Percentiles rank a stretch among this genome's conserved stretches.
These are phyloP conservation scores for Vanilla planifolia DNA, from an alignment of 106 monocot genomes.

Conservation along the genomic window DNA sequence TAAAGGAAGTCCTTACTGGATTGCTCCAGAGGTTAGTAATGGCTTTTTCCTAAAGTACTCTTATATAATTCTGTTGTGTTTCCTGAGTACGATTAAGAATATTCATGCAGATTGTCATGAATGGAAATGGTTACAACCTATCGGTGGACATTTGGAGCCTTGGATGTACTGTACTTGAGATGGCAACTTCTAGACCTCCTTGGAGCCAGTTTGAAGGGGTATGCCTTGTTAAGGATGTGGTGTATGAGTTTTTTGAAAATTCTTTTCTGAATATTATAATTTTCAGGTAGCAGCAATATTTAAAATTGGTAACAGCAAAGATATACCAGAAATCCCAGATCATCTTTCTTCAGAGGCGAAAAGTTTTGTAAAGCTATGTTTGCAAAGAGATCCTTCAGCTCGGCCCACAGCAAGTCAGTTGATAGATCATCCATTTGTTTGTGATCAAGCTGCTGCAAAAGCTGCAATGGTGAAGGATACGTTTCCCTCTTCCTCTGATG, in stretches of 20 bases:
- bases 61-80: background rate
- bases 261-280: background rate
- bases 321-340: slow-evolving; percentile 80
- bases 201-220: slow-evolving; percentile 86
- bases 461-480: slow-evolving; percentile 14
- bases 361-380: slow-evolving; percentile 57
- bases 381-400: slow-evolving; percentile 68
- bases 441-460: slow-evolving; percentile 33
- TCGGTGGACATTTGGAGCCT: slow-evolving; percentile 95
- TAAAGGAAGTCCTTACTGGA: slow-evolving; percentile 97
- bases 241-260: background rate
- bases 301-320: slow-evolving; percentile 91
- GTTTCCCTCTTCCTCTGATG: slow-evolving; percentile 28
- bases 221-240: background rate
- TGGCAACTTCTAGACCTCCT: slow-evolving; percentile 84
- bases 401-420: slow-evolving; percentile 60
- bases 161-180: slow-evolving; percentile 86
- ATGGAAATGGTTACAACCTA: slow-evolving; percentile 59
- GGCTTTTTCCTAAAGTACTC: background rate
- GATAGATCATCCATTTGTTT: slow-evolving; percentile 79
- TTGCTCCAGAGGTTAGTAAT: slow-evolving; percentile 79
- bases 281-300: slow-evolving; percentile 84
- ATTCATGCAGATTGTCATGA: slow-evolving; percentile 71
- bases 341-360: slow-evolving; percentile 67
- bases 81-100: background rate